phyloP scores from a whole-genome alignment of 805 yeast species.

The Candida sanyiensis region DNA sequence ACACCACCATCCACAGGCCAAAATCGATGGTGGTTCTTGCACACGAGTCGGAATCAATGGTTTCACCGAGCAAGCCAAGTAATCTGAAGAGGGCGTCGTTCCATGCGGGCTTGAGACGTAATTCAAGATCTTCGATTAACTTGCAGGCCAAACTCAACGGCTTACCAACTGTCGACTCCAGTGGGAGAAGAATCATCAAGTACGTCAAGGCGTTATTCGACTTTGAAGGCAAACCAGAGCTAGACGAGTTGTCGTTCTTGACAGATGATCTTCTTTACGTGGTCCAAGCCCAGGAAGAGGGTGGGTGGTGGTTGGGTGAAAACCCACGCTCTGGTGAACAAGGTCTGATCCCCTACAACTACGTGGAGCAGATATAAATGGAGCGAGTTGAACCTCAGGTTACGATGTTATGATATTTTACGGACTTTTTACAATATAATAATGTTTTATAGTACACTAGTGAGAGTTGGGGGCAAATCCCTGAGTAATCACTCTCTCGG shows the following conservation, averaged over 20 bases:
- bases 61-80: conserved; percentile 7
- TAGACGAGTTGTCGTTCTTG: conserved; percentile 53
- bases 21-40: conserved; percentile 25
- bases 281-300: conserved; percentile 53
- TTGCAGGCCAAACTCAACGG: conserved; percentile 26
- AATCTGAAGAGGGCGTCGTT: conserved; percentile 22
- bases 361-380: conserved; percentile 26
- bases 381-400: background rate
- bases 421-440: background rate
- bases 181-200: conserved; percentile 48
- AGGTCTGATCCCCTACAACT: conserved; percentile 66
- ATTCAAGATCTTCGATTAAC: conserved; percentile 22
- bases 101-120: conserved; percentile 23
- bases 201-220: conserved; percentile 53
- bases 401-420: conserved; percentile 6
- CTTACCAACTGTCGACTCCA: conserved; percentile 43
- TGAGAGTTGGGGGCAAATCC: too few relatives aligned
- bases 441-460: too few relatives aligned
- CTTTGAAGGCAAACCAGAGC: conserved; percentile 54
- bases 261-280: conserved; percentile 52
- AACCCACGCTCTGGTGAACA: conserved; percentile 32
- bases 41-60: conserved; percentile 10
- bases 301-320: conserved; percentile 75
- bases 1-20: conserved; percentile 23
- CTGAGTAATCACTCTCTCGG: too few relatives aligned